Conservation (phyloP, 495 filamentous ascomycete species). For the Sphaerosporella brunnea region DNA sequence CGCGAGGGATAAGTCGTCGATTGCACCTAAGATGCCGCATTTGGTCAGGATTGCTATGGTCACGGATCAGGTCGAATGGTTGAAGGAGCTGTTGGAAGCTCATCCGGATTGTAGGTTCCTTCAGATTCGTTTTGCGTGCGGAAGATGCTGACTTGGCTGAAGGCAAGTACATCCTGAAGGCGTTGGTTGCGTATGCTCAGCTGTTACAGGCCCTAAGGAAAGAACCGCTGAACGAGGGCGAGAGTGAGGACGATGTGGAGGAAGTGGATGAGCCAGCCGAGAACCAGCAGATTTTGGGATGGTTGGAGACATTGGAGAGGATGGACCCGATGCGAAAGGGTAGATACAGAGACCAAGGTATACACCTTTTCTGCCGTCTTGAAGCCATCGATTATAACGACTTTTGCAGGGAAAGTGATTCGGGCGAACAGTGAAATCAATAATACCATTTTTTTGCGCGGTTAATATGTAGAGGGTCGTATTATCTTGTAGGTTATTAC, state of each 20-base stretch:
- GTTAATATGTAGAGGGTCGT: background rate
- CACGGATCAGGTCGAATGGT: conserved; percentile 45
- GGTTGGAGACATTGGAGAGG: conserved; percentile 45
- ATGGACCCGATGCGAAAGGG: conserved; percentile 54
- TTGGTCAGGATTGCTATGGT: conserved; percentile 38
- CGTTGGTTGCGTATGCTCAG: conserved; percentile 46
- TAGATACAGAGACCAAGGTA: conserved; percentile 30
- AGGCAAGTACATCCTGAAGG: conserved; percentile 59
- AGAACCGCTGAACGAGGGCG: background rate
- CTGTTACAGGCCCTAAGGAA: conserved; percentile 32
- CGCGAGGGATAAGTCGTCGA: conserved; percentile 30
- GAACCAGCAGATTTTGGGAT: conserved; percentile 34
- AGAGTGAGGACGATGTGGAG: conserved; percentile 18
- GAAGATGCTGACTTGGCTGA: too few species aligned
- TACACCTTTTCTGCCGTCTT: background rate
- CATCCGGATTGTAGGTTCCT: conserved; percentile 39
- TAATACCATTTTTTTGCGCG: background rate
- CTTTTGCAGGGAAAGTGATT: background rate
- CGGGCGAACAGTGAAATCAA: background rate
- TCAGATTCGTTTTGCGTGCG: too few species aligned
- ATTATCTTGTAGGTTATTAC: too few species aligned
- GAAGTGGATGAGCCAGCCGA: conserved; percentile 28
- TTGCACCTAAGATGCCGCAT: conserved; percentile 41
- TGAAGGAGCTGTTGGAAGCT: conserved; percentile 56
- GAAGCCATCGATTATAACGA: background rate